Base-by-base conservation (phyloP, 2,329 filamentous ascomycete species). In the Alternaria viburni region DNA sequence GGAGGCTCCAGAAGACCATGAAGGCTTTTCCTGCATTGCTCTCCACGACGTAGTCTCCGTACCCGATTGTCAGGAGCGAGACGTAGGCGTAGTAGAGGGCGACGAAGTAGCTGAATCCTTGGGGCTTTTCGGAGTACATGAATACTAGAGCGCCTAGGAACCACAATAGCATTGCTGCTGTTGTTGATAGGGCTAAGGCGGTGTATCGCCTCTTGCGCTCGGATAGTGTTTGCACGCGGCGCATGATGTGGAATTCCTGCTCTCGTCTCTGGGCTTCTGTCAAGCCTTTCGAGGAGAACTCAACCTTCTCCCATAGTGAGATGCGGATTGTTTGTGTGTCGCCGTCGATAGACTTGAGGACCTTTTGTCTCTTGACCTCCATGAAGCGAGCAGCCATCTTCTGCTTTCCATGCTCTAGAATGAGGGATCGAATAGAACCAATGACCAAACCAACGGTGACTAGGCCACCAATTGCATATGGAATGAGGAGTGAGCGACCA, bases 1-100 rank as follows among this genome's bases (percentile, higher is more conserved):
- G 76, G 6, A 87, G 72, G 13, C 83, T 84, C 86, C 86, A 88
- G 63, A 87, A 83, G 1, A 88, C 84, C 68, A 87, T 87, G 67
- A 87, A 87, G 2, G 84, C 80, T 68, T 83, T 85, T 9, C 84
- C 84, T 12, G 83, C 80, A 65, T 86, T 87, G 54, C 81, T 83
- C 13, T 77, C 74, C 0, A 82, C 83, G 2, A 77, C 75, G 21
- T 81, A 77, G 65, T 87, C 85, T 26, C 86, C 86, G 65, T 87
- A 88, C 2, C 86, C 86, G 47, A 88, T 86, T 0, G 86, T 87
- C 25, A 86, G 70, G 11, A 88, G 81, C 5, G 81, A 82, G 0
- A 81, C 83, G 67, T 85, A 88, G 6, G 83, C 77, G 69, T 87
- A 87, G 70, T 87, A 88, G 1, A 87, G 71, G 0, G 82, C 76